Percentiles rank a stretch among this genome's conserved stretches.
phyloP scores from a whole-genome alignment of 345 rosid species.

The Lumnitzera racemosa region DNA sequence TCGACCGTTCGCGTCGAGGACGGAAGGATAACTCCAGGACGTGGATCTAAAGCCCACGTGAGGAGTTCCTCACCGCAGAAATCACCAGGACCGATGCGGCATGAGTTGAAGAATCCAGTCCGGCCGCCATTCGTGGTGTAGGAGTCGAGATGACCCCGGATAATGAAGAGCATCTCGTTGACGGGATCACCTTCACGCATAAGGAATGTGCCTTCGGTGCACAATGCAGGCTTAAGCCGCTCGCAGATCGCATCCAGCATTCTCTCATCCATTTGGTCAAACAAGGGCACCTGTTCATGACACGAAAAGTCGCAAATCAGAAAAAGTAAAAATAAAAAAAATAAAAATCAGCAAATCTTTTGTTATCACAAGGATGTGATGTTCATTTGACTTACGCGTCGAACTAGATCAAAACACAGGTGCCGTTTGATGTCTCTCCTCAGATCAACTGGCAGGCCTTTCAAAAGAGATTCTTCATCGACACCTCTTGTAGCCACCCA shows the following conservation, averaged over 20 bases:
- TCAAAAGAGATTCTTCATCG: conserved; percentile 68
- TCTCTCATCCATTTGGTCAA: conserved; percentile 91
- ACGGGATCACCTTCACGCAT: conserved; percentile 93
- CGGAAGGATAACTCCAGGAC: conserved; percentile 54
- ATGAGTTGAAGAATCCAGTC: conserved; percentile 77
- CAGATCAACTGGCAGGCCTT: conserved; percentile 77
- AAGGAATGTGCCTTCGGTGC: conserved; percentile 63
- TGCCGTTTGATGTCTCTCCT: conserved; percentile 86
- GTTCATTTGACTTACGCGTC: conserved; percentile 47
- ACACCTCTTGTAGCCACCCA: conserved; percentile 92
- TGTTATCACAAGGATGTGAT: background rate
- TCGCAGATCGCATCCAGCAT: conserved; percentile 91
- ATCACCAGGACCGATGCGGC: conserved; percentile 73
- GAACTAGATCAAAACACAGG: conserved; percentile 83
- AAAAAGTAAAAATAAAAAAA: background rate
- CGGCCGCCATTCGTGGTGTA: conserved; percentile 92
- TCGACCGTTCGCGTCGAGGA: conserved; percentile 76
- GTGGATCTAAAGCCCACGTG: conserved; percentile 84
- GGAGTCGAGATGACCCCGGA: conserved; percentile 79
- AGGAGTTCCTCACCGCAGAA: conserved; percentile 88
- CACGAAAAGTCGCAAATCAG: too few species aligned
- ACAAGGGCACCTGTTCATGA: conserved; percentile 61
- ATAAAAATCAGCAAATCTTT: too few species aligned
- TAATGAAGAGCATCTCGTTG: conserved; percentile 83
- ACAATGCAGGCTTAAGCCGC: conserved; percentile 72